These are phyloP conservation scores for Diaporthe ilicicola DNA, from an alignment of 2,329 filamentous ascomycete species.

Conservation along the genomic window DNA sequence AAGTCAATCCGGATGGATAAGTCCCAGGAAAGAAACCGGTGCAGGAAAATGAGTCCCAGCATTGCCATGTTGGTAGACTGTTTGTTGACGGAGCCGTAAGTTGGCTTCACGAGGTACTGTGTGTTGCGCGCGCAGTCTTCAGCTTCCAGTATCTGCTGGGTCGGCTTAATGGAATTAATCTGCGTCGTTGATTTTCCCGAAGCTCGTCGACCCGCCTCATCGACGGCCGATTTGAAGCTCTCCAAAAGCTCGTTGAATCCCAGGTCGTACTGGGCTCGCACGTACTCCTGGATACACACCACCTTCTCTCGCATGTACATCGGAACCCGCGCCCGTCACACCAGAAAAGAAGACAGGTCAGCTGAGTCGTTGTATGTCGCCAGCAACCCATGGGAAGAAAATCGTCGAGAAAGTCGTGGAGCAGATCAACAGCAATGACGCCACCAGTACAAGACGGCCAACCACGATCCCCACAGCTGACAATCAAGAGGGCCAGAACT, in stretches of 20 bases:
- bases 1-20: neutral
- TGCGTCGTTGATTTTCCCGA: too few species aligned
- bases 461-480: too few species aligned
- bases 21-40: neutral
- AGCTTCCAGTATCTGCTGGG: neutral
- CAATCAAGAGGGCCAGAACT: too few species aligned
- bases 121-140: too few species aligned
- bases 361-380: too few species aligned
- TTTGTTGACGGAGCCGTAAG: accelerated
- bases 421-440: too few species aligned
- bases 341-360: too few species aligned
- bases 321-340: too few species aligned
- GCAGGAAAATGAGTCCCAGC: neutral
- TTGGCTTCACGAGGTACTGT: neutral
- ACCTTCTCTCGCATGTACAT: neutral
- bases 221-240: neutral
- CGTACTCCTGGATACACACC: neutral
- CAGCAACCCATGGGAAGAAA: too few species aligned
- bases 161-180: neutral
- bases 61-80: neutral
- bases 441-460: too few species aligned
- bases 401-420: too few species aligned
- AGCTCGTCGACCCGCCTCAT: neutral
- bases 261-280: neutral
- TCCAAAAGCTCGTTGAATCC: neutral